Base-by-base conservation (phyloP, 192 early-diverging fungal genomes). In the Coemansia sp. region DNA sequence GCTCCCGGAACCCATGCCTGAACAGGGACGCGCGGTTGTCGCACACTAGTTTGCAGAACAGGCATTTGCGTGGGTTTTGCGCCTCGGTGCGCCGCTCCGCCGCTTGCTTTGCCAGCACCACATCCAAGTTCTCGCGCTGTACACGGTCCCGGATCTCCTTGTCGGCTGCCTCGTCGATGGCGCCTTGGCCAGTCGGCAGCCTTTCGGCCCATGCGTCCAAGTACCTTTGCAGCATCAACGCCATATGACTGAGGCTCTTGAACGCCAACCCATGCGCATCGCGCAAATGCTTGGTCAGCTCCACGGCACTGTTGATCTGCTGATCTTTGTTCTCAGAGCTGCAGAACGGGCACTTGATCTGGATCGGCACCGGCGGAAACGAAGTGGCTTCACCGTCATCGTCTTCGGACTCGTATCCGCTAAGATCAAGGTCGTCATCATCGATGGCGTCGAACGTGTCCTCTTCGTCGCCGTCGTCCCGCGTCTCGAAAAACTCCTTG, bases 11-110 rank as follows among this genome's bases (percentile, higher is more conserved):
- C 87, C 93, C 94, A 70, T 97, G 95, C 63, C 86, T 85, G 83
- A 95, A 97, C 17, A 95, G 75, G 1, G 79, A 65, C 2, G 85
- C 64, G 65, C 91, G 90, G 71, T 85, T 87, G 4, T 87, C 85
- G 62, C 88, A 90, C 13, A 88, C 67, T 50, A 89, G 86, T 71
- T 91, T 93, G 85, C 95, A 97, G 79, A 97, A 97, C n/a, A 97
- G 76, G 74, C 95, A 97, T 65, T 95, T 93, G 67, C 88, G 83
- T 41, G 88, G 84, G 43, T 72, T 56, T 32, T 81, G 86, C 1
- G 90, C 86, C 46, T 89, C 89, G 41, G 83, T 71, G 17, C 85
- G 85, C 14, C 90, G 84, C 71, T 93, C 92, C 55, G 72, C 73
- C 36, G 89, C 89, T 70, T 95, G 95, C 3, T 83, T 73, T 41